A percentile compares a stretch with the other conserved stretches of the same genome.
These are phyloP conservation scores for Henckelia pumila DNA, from an alignment of 257 asterid species.

Conservation along the genomic window DNA sequence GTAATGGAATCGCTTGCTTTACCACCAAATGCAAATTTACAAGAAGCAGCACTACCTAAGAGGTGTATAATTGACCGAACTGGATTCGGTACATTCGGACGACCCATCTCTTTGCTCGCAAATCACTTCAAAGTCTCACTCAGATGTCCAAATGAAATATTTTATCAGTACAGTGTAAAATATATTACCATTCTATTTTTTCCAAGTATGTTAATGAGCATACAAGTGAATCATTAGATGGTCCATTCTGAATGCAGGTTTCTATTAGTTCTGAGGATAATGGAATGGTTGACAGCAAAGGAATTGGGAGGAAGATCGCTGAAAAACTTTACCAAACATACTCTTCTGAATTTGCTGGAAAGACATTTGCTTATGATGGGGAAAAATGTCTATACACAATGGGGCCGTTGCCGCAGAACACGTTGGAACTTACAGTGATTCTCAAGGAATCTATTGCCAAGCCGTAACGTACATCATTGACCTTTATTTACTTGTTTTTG, in stretches of 20 bases:
- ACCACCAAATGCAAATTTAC: too few species aligned
- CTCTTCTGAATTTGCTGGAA: slow-evolving; percentile 69
- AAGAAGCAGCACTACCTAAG: too few species aligned
- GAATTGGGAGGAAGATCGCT: slow-evolving; percentile 61
- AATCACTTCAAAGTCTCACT: slow-evolving; percentile 77
- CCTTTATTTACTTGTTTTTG: slow-evolving; percentile 6
- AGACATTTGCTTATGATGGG: slow-evolving; percentile 81
- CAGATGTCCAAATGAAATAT: slow-evolving; percentile 44
- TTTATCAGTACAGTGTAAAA: slow-evolving; percentile 70
- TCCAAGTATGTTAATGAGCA: slow-evolving; percentile 12
- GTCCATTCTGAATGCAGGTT: slow-evolving; percentile 48
- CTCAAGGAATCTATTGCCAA: slow-evolving; percentile 69
- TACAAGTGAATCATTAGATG: slow-evolving; percentile 21
- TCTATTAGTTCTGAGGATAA: slow-evolving; percentile 55
- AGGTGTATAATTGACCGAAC: too few species aligned
- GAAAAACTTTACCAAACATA: slow-evolving; percentile 66
- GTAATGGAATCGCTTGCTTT: too few species aligned
- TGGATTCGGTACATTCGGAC: too few species aligned
- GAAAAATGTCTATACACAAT: slow-evolving; percentile 67
- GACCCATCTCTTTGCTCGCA: slow-evolving; percentile 61
- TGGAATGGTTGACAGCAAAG: slow-evolving; percentile 47
- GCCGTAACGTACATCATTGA: slow-evolving; percentile 37
- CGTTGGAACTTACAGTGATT: slow-evolving; percentile 49
- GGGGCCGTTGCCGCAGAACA: slow-evolving; percentile 73
- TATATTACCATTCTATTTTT: slow-evolving; percentile 19